Percentiles rank a stretch among this genome's conserved stretches.
Evolutionary conservation across 805 yeast genomes (phyloP).

Genomic region (Starmerella stellata): DNA sequence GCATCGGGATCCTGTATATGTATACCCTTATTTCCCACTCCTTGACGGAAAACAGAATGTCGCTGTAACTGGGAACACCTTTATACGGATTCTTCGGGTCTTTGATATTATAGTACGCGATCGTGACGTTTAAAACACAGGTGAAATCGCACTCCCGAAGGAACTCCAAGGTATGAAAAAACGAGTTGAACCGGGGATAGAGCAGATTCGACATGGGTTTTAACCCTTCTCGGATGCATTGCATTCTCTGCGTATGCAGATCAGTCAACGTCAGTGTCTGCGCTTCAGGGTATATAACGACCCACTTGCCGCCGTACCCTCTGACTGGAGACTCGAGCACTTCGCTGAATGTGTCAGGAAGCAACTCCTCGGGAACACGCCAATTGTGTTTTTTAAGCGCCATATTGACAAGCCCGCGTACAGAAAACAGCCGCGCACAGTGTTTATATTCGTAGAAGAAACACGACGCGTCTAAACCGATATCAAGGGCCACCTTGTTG

Average conservation of each 20-base stretch:
- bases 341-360: slow-evolving; percentile 9
- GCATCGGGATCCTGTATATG: slow-evolving; percentile 6
- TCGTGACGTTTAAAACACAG: slow-evolving; percentile 37
- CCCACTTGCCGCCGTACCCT: slow-evolving; percentile 25
- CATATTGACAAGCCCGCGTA: slow-evolving; percentile 8
- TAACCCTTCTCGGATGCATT: slow-evolving; percentile 40
- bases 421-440: slow-evolving; percentile 16
- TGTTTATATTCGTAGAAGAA: slow-evolving; percentile 24
- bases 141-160: slow-evolving; percentile 17
- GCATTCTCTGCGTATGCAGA: slow-evolving; percentile 32
- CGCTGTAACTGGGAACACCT: slow-evolving; percentile 7
- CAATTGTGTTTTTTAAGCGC: slow-evolving; percentile 19
- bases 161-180: slow-evolving; percentile 17
- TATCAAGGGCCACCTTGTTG: slow-evolving; percentile 20
- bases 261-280: slow-evolving; percentile 21
- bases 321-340: slow-evolving; percentile 10
- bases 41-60: slow-evolving; percentile 6
- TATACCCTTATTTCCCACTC: slow-evolving; percentile 14
- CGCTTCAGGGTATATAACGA: slow-evolving; percentile 72
- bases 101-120: slow-evolving; percentile 25
- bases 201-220: slow-evolving; percentile 43
- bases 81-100: background rate
- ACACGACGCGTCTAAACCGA: slow-evolving; percentile 23
- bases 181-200: slow-evolving; percentile 49
- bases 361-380: slow-evolving; percentile 11